Base-by-base conservation (phyloP, 2,329 filamentous ascomycete species). In the Xylogone sp. region DNA sequence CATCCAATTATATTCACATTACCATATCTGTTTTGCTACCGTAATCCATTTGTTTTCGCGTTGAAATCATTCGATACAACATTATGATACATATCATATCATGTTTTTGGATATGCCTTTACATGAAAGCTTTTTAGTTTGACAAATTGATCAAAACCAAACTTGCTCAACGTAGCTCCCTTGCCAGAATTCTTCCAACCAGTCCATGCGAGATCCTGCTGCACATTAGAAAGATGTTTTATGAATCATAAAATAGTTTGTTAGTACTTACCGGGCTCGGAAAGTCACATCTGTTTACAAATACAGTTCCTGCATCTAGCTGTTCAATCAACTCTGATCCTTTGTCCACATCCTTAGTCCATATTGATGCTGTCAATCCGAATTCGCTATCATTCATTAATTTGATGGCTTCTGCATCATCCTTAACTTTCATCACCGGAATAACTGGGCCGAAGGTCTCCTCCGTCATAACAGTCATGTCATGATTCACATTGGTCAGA, bases 101-200 rank as follows among this genome's bases (percentile, higher is more conserved):
- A 39, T n/a, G 45, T 29, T 52, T 84, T 84, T 43, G 82, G 82
- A 64, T 85, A 84, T 57, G 95, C 84, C 75, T 97, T 97, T 68
- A 97, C 68, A 70, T 97, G 93, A 70, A 87, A 95, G 76, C 89
- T 96, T 84, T 97, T 97, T 63, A 96, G 79, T 78, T 94, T 96
- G 66, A 95, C 87, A 67, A 97, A 97, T 67, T 96, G 90, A 62
- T 97, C 93, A 66, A 95, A 97, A 10, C 93, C 93, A 65, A 92
- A 96, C 62, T 76, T 85, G 72, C 90, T 94, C 62, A 97, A 73
- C 9, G 92, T 97, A 61, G 92, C 87, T 20, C 93, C 93, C 70
- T 89, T 92, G 58, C 93, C 93, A 54, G 91, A 96, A 68, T 96
- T 91, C 76, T 97, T 97, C 91, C 91, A 97, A 10, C 93, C 93